Base-by-base conservation (phyloP, 2,329 filamentous ascomycete genomes). In the Calonectria crousiana region DNA sequence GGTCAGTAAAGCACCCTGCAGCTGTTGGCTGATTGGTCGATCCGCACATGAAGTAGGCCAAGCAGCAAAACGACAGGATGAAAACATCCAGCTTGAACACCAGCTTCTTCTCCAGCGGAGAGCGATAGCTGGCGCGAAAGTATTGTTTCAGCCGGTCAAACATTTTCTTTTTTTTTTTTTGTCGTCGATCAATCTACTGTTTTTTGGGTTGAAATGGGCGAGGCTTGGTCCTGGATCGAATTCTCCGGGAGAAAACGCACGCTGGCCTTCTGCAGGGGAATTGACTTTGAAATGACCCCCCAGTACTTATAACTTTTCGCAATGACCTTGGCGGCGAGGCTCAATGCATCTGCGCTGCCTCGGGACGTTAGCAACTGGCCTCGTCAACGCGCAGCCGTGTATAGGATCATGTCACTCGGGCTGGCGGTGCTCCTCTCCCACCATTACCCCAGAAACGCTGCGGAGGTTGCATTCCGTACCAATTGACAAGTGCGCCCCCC, bases 1-100 rank as follows among this genome's bases (percentile, higher is more conserved):
- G 79, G 83, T 78, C 82, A 79, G 72, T 85, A 77, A 86, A 86
- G 73, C 26, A 53, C 28, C 23, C 26, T 36, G 9, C n/a, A 23
- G n/a, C 18, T 32, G 14, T 34, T n/a, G 41, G 41, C 32, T 23
- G 47, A 10, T 8, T 36, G n/a, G 6, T 44, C 18, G 16, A 28
- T 47, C 8, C 72, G 52, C 67, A 83, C 78, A 83, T 82, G 69
- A 83, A 83, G 41, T 75, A 83, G 36, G 80, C 82, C 18, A 81
- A 41, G 66, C 82, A 84, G 53, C 81, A 82, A 64, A 82, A 83
- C 2, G 81, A 83, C 76, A 80, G 34, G 28, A 69, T 81, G 30
- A 76, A 78, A 32, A 76, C 58, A 68, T 76, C 76, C 41, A 78
- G 67, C 62, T 74, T 74, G 38, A 69, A 71, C 36, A 74, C 69